These are phyloP conservation scores for Lactifluus rugatus DNA, from an alignment of 768 basidiomycete species.

Conservation along the genomic window DNA sequence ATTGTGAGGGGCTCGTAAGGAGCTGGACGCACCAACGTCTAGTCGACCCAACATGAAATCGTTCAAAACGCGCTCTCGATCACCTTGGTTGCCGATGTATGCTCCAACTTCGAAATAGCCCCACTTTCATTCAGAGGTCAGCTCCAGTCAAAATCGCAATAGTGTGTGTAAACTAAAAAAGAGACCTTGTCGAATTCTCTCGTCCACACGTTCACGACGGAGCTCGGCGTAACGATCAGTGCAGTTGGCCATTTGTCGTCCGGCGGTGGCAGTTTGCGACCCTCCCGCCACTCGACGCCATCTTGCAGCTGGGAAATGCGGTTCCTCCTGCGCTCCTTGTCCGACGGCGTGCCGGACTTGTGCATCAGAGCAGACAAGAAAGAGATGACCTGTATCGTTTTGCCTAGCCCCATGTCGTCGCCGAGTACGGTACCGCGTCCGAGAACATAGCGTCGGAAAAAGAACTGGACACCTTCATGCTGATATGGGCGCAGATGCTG, in stretches of 20 bases:
- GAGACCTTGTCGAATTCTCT: slow-evolving; percentile 78
- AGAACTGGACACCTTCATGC: slow-evolving; percentile 73
- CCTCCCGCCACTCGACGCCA: slow-evolving; percentile 39
- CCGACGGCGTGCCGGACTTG: slow-evolving; percentile 57
- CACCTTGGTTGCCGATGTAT: slow-evolving; percentile 45
- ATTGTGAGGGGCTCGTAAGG: neutral
- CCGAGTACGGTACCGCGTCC: slow-evolving; percentile 75
- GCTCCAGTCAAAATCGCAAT: neutral
- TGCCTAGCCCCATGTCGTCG: slow-evolving; percentile 95
- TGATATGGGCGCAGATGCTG: slow-evolving; percentile 87
- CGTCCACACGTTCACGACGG: slow-evolving; percentile 82
- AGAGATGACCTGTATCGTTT: slow-evolving; percentile 90
- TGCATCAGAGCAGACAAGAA: slow-evolving; percentile 89
- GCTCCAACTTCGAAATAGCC: slow-evolving; percentile 84
- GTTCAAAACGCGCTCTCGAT: slow-evolving; percentile 46
- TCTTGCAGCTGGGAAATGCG: slow-evolving; percentile 64
- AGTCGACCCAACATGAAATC: slow-evolving; percentile 76
- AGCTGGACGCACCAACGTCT: slow-evolving; percentile 58
- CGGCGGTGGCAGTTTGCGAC: slow-evolving; percentile 50
- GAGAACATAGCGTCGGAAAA: slow-evolving; percentile 62
- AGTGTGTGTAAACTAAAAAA: too few species aligned
- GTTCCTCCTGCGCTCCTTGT: slow-evolving; percentile 54
- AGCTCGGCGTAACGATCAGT: slow-evolving; percentile 78
- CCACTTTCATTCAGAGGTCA: slow-evolving; percentile 47
- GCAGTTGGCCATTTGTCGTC: slow-evolving; percentile 77